A percentile compares a stretch with the other conserved stretches of the same genome.
Evolutionary conservation across 192 early-diverging fungal species (phyloP).

Genomic region (Coemansia asiatica): DNA sequence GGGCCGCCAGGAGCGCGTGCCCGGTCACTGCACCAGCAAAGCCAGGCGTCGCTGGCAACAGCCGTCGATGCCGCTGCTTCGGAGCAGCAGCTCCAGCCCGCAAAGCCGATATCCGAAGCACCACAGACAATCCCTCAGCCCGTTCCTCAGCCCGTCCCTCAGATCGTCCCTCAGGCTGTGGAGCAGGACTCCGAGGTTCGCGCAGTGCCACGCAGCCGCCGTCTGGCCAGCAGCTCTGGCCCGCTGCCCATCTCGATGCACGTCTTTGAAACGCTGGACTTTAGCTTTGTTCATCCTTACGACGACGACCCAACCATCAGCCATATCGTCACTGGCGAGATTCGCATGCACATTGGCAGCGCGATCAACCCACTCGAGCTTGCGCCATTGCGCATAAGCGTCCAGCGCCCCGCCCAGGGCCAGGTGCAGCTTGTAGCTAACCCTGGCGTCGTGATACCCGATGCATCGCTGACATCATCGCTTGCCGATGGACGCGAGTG

Average conservation of each 20-base stretch:
- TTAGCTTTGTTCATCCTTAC: constrained; percentile 5
- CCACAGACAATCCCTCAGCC: background rate
- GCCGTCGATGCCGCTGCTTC: constrained; percentile 1
- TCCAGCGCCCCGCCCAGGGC: constrained; percentile 15
- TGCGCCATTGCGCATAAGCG: constrained; percentile 46
- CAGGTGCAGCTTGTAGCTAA: constrained; percentile 42
- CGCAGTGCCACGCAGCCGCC: constrained; percentile 25
- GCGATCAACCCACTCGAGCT: constrained; percentile 42
- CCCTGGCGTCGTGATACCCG: constrained; percentile 40
- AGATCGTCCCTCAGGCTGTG: background rate
- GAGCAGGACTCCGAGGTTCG: constrained; percentile 10
- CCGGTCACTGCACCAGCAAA: constrained; percentile 19
- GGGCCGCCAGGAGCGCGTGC: constrained; percentile 14
- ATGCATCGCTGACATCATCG: constrained; percentile 28
- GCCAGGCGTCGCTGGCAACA: constrained; percentile 7
- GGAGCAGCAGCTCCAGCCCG: background rate
- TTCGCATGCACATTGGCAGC: constrained; percentile 27
- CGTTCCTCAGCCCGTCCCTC: background rate
- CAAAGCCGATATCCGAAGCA: background rate
- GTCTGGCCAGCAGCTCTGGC: constrained; percentile 18
- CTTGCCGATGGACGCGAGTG: constrained; percentile 35
- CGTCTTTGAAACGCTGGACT: constrained; percentile 41
- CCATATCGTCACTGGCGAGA: constrained; percentile 35
- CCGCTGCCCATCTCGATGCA: constrained; percentile 34
- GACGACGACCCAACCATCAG: background rate